A percentile compares a stretch with the other conserved stretches of the same genome.
Evolutionary conservation across 345 rosid genomes (phyloP).

Genomic region (Turnera subulata): DNA sequence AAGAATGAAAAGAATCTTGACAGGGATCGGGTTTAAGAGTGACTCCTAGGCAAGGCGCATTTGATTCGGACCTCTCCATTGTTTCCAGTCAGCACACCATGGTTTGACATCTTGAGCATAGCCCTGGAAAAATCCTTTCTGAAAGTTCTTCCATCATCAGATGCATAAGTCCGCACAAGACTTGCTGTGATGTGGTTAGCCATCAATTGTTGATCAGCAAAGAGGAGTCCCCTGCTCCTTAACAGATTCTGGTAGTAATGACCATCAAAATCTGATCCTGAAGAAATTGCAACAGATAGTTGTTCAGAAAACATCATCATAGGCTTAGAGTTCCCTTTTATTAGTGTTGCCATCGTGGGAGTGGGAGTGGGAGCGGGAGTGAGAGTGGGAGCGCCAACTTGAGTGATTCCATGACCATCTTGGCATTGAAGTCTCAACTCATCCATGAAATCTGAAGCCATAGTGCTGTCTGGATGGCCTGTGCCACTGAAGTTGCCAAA

Average conservation of each 20-base stretch:
- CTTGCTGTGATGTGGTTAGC: constrained; percentile 38
- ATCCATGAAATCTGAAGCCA: constrained; percentile 32
- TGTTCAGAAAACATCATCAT: too few species aligned
- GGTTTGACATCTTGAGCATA: constrained; percentile 49
- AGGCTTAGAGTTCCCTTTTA: too few species aligned
- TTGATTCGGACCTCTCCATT: too few species aligned
- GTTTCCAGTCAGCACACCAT: constrained; percentile 28
- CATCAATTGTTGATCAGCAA: constrained; percentile 50
- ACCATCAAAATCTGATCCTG: too few species aligned
- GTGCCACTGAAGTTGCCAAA: too few species aligned
- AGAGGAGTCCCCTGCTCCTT: constrained; percentile 42
- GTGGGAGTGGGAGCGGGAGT: too few species aligned
- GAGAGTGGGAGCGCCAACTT: too few species aligned
- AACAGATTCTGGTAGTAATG: constrained; percentile 41
- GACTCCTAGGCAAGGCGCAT: too few species aligned
- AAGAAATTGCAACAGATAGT: too few species aligned
- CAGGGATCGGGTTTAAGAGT: not conserved
- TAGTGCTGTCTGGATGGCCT: constrained; percentile 35
- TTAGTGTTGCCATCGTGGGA: too few species aligned
- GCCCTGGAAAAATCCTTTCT: constrained; percentile 37
- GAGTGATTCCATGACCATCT: too few species aligned
- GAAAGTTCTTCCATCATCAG: constrained; percentile 34
- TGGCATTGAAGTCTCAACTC: constrained; percentile 27
- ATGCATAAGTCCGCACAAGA: constrained; percentile 33
- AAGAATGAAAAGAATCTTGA: not conserved